Evolutionary conservation across 306 rosid species (phyloP), one percentile per base, ranked within the genome.

Genomic region (Castanea sativa): DNA sequence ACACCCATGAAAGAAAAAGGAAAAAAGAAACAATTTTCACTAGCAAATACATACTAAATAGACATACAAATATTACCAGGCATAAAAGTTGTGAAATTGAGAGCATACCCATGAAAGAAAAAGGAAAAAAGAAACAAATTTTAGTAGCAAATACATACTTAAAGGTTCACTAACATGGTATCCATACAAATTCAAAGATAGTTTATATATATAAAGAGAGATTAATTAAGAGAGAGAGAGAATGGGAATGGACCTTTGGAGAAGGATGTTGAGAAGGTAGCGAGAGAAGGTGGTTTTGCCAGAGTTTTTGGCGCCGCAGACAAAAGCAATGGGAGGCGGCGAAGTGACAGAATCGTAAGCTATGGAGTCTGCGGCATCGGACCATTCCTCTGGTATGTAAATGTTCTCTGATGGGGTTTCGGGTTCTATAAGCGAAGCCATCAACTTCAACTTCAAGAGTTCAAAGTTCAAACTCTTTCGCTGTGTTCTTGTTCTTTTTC

Each of bases 221-320:
- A 32, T 32, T 32, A 4, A 32, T 32, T 32, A 55, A 43, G 55
- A 16, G 9, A 15, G 5, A 27, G 30, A 15, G 61, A 19, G 19
- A 71, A 20, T 9, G 69, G 55, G 60, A 19, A 79, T 53, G 55
- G 58, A 88, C 92, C 92, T 80, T 21, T 69, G 76, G 71, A 95
- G 93, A 45, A 91, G 88, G 35, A 83, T 53, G 64, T 95, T 95
- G 49, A 95, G 85, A 78, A 95, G 96, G 86, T 92, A 53, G 73
- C 97, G 98, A 23, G 99, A 91, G 86, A 95, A 92, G 25, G 92
- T 91, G 76, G 98, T 87, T 69, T 95, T 95, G 64, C 98, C 99
- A 76, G 92, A 85, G 75, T 95, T 95, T 78, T 90, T 92, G 38
- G 97, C 86, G 32, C 99, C 97, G 38, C 99, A 95, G 9, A 95